Evolutionary conservation across 202 grass and related monocot species (phyloP).

Genomic region (Schoenoplectus tabernaemontani): DNA sequence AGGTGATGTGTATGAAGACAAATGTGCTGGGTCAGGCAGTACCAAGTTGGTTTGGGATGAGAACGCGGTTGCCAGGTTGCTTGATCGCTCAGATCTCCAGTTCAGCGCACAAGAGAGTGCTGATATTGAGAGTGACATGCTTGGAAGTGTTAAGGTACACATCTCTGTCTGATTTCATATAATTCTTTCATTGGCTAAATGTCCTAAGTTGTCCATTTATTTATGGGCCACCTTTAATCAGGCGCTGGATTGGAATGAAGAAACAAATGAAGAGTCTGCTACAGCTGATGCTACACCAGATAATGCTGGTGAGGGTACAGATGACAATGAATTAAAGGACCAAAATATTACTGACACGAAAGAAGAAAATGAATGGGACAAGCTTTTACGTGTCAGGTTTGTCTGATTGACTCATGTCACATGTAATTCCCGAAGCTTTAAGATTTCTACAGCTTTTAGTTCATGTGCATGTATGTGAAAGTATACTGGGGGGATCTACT

Average conservation of each 20-base stretch:
- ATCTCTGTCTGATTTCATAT: slow-evolving; percentile 9
- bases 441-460: background rate
- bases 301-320: slow-evolving; percentile 42
- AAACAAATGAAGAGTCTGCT: slow-evolving; percentile 65
- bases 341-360: slow-evolving; percentile 31
- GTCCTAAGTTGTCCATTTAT: slow-evolving; percentile 21
- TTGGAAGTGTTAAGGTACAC: slow-evolving; percentile 88
- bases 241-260: slow-evolving; percentile 97
- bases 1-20: slow-evolving; percentile 97
- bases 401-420: background rate
- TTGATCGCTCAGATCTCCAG: slow-evolving; percentile 90
- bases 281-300: slow-evolving; percentile 34
- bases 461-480: background rate
- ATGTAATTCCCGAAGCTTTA: slow-evolving; percentile 7
- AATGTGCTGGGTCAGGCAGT: slow-evolving; percentile 61
- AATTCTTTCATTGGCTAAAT: background rate
- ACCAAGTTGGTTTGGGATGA: slow-evolving; percentile 89
- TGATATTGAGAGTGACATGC: slow-evolving; percentile 91
- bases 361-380: slow-evolving; percentile 99
- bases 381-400: slow-evolving; percentile 92
- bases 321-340: slow-evolving; percentile 58
- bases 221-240: slow-evolving; percentile 36
- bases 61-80: slow-evolving; percentile 81
- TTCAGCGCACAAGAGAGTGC: slow-evolving; percentile 51
- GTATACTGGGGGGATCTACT: background rate